phyloP scores from a whole-genome alignment of 257 asterid genomes.

The Penstemon newberryi region DNA sequence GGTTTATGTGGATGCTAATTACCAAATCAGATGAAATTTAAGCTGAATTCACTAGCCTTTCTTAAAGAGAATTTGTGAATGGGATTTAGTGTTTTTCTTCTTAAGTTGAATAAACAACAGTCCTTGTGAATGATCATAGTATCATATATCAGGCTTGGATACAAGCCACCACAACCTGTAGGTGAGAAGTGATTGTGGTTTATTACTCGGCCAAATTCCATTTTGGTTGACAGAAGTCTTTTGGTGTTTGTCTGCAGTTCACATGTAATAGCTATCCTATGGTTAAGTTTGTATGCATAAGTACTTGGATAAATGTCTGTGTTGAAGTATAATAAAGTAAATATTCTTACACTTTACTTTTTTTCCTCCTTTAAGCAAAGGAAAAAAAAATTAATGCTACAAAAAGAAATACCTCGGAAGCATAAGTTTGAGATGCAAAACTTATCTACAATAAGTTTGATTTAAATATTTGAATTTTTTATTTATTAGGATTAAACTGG shows the following conservation, averaged over 20 bases:
- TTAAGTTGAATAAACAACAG: constrained; percentile 13
- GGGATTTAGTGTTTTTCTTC: constrained; percentile 11
- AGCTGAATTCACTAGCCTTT: constrained; percentile 1
- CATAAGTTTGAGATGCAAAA: not conserved
- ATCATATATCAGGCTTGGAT: constrained; percentile 4
- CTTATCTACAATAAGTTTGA: not conserved
- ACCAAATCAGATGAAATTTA: constrained; percentile 19
- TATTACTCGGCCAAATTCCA: not conserved
- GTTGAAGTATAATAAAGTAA: not conserved
- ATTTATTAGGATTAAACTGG: not conserved
- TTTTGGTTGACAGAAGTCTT: constrained; percentile 7
- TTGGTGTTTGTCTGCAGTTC: constrained; percentile 9
- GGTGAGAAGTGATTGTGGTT: not conserved
- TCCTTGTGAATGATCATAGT: not conserved
- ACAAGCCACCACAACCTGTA: constrained; percentile 11
- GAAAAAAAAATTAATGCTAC: not conserved
- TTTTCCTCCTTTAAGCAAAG: not conserved
- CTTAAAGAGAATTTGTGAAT: constrained; percentile 16
- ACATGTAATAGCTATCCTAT: not conserved
- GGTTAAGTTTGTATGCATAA: constrained; percentile 7
- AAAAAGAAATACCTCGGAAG: not conserved
- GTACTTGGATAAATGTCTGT: not conserved
- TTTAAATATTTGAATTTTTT: not conserved
- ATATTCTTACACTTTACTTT: not conserved
- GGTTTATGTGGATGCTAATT: constrained; percentile 16